These are phyloP conservation scores for Castanospermum australe DNA, from an alignment of 306 rosid genomes.

Conservation along the genomic window DNA sequence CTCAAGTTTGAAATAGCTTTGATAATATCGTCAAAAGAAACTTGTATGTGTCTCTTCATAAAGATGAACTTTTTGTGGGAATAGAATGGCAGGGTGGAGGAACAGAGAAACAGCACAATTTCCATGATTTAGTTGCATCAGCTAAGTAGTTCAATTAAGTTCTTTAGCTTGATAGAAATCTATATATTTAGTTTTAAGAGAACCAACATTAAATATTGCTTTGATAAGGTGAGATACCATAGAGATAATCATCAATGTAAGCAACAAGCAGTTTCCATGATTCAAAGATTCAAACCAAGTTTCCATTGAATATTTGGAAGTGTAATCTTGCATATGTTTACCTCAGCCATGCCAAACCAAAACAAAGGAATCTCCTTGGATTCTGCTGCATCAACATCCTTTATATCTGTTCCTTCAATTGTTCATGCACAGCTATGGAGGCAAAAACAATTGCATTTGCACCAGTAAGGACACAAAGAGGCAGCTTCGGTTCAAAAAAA, in stretches of 20 bases:
- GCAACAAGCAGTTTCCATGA: conserved; percentile 5
- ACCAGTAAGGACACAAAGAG: conserved; percentile 22
- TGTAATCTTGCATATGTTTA: conserved; percentile 33
- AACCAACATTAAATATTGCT: background rate
- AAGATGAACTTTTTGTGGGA: background rate
- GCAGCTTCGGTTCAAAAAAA: conserved; percentile 14
- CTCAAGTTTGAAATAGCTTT: background rate
- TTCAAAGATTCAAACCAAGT: conserved; percentile 14
- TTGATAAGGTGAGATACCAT: background rate
- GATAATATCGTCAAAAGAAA: background rate
- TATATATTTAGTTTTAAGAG: background rate
- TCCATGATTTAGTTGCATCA: background rate
- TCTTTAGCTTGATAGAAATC: background rate
- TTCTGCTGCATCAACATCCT: conserved; percentile 63
- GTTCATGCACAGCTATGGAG: conserved; percentile 56
- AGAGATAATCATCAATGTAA: background rate
- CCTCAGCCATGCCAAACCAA: conserved; percentile 99
- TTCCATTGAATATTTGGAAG: conserved; percentile 1
- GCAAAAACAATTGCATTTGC: conserved; percentile 21
- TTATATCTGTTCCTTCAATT: conserved; percentile 65
- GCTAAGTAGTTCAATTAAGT: background rate
- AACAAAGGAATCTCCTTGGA: conserved; percentile 73
- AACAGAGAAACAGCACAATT: background rate
- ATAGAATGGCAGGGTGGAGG: background rate
- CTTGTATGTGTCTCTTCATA: background rate